Evolutionary conservation across 1,284 basidiomycete species (phyloP), one percentile per base, ranked within the genome.

Genomic region (Fomitopsis betulina): DNA sequence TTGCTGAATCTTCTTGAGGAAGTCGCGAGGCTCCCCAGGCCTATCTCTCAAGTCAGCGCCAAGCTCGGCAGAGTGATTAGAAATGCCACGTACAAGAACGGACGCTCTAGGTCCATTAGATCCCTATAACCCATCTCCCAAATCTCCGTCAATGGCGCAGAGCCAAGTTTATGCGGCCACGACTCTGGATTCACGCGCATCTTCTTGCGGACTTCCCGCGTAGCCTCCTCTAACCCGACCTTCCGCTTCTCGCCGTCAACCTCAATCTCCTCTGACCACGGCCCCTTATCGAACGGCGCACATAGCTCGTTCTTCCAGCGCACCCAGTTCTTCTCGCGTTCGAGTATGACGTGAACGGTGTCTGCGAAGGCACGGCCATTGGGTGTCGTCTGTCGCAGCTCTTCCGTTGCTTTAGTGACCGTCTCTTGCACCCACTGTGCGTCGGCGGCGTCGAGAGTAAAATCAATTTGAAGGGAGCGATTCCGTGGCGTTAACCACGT

Each of bases 241-340:
- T 77, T 79, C 64, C 71, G 70, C 23, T 75, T 73, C 55, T 57
- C 58, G 3, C 64, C 69, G 39, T 63, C 56, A 17, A 57, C 66
- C 1, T 65, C 74, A 15, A 83, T 61, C 55, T 82, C 79, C 47
- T 73, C 71, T 8, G 72, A 73, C 77, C 84, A 84, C 10, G 86
- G 79, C 53, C 83, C 83, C 64, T 84, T 86, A 67, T 93, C 91
- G 68, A 93, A 93, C 8, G 86, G 80, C 30, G 82, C 75, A 66
- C 90, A 93, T 5, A 89, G 66, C 27, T 89, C 86, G 63, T 88
- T 89, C 74, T 93, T 93, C 90, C 91, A 93, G 63, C 80, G 83
- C 8, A 93, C 83, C 92, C 92, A 94, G 66, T 92, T 93, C 70
- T 84, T 85, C 71, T 94, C 92, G 49, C 91, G 79, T 63, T 91